Evolutionary conservation across 495 filamentous ascomycete genomes (phyloP).

Genomic region (Neurospora africana): DNA sequence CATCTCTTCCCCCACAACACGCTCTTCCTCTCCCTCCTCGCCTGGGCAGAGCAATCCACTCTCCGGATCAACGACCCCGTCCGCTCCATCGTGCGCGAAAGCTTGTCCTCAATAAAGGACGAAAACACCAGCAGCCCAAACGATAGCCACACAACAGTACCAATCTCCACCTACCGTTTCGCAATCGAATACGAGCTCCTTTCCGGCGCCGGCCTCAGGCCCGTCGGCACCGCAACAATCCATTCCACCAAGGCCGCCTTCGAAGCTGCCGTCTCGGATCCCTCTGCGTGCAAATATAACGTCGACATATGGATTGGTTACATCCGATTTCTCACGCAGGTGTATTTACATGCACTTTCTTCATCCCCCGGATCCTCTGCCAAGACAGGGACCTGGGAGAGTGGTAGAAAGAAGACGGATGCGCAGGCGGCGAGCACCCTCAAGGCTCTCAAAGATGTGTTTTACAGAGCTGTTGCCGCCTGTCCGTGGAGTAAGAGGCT

Average conservation of each 20-base stretch:
- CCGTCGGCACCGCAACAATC: constrained; percentile 32
- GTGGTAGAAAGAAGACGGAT: constrained; percentile 15
- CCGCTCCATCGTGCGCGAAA: constrained; percentile 41
- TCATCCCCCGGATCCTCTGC: not conserved
- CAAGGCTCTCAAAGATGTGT: constrained; percentile 29
- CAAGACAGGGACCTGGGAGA: constrained; percentile 6
- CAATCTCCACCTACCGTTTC: constrained; percentile 49
- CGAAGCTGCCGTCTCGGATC: constrained; percentile 51
- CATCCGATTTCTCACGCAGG: constrained; percentile 39
- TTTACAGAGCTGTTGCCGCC: constrained; percentile 57
- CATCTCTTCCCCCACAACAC: constrained; percentile 63
- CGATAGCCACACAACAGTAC: not conserved
- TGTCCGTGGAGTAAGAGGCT: constrained; percentile 73
- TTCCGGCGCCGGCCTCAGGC: not conserved
- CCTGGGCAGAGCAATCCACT: constrained; percentile 53
- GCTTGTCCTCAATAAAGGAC: constrained; percentile 27
- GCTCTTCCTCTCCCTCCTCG: constrained; percentile 60
- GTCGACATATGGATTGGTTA: constrained; percentile 58
- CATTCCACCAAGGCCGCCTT: constrained; percentile 58
- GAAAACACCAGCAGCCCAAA: constrained; percentile 18
- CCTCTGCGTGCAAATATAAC: constrained; percentile 20
- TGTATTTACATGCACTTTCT: not conserved
- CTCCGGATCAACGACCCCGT: constrained; percentile 65
- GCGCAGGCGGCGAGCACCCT: not conserved
- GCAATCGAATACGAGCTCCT: constrained; percentile 54